phyloP scores from a whole-genome alignment of 208 protist genomes.

The Herpetomonas samuelpessoai region DNA sequence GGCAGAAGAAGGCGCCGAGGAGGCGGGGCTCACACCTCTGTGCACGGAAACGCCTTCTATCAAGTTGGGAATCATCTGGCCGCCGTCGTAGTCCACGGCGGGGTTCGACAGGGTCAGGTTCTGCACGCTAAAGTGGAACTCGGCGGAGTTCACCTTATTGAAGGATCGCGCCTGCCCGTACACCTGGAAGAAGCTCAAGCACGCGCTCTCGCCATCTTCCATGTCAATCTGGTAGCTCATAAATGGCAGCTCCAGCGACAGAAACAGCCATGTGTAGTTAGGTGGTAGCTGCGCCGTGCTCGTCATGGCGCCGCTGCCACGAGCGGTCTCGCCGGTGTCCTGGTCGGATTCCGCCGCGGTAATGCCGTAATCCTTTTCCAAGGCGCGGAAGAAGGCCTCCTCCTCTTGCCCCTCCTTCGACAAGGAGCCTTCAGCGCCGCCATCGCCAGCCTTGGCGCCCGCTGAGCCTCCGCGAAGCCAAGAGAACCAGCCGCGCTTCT shows the following conservation, averaged over 20 bases:
- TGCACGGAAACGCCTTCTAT: conserved; percentile 17
- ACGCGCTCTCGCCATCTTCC: conserved; percentile 34
- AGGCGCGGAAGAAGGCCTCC: conserved; percentile 40
- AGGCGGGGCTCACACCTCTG: background rate
- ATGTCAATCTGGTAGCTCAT: conserved; percentile 49
- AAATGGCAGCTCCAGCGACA: conserved; percentile 51
- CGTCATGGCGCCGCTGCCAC: conserved; percentile 5
- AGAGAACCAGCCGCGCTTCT: conserved; percentile 44
- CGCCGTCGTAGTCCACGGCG: background rate
- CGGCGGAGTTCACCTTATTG: conserved; percentile 52
- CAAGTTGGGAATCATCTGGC: conserved; percentile 3
- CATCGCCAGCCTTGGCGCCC: background rate
- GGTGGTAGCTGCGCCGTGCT: conserved; percentile 34
- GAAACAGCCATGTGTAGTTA: conserved; percentile 67
- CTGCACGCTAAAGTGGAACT: conserved; percentile 56
- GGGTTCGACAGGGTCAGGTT: conserved; percentile 75
- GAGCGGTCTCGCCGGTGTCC: conserved; percentile 11
- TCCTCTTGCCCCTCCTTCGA: conserved; percentile 39
- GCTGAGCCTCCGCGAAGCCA: conserved; percentile 30
- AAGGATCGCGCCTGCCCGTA: conserved; percentile 33
- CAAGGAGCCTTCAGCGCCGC: conserved; percentile 9
- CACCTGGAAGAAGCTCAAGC: conserved; percentile 55
- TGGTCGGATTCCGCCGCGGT: conserved; percentile 20
- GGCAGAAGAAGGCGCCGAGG: background rate
- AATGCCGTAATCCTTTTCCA: conserved; percentile 77